phyloP scores from a whole-genome alignment of 768 basidiomycete genomes.

The Hebeloma cylindrosporum region DNA sequence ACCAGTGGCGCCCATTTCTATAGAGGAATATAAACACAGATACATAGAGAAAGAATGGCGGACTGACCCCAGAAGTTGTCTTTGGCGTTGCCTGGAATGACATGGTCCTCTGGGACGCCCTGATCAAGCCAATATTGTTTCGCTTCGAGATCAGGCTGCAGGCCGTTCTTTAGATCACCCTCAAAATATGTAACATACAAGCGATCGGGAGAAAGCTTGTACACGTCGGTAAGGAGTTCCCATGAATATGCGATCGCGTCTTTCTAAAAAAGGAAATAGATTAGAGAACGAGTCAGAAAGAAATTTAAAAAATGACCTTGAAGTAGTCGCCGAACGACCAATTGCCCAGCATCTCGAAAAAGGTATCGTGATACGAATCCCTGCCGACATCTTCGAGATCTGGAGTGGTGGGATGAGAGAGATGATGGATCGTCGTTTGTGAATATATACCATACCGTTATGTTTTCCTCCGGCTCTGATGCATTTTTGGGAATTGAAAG shows the following conservation, averaged over 20 bases:
- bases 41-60: constrained; percentile 2
- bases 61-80: constrained; percentile 98
- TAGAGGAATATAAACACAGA: not conserved
- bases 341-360: constrained; percentile 99
- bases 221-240: constrained; percentile 90
- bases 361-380: constrained; percentile 97
- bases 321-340: constrained; percentile 99
- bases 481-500: constrained; percentile 97
- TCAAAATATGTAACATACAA: constrained; percentile 98
- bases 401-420: constrained; percentile 29
- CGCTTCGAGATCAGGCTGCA: constrained; percentile 89
- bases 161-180: constrained; percentile 80
- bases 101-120: constrained; percentile 86
- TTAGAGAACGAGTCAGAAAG: constrained; percentile 8
- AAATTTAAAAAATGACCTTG: constrained; percentile 55
- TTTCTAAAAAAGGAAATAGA: constrained; percentile 51
- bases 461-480: constrained; percentile 99
- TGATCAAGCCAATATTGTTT: constrained; percentile 85
- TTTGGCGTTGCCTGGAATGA: constrained; percentile 91
- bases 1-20: constrained; percentile 98
- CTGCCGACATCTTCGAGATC: constrained; percentile 99
- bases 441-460: constrained; percentile 61
- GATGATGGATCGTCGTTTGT: not conserved
- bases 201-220: constrained; percentile 83
- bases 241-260: constrained; percentile 93